Conservation (phyloP, 2,329 filamentous ascomycete genomes). For the Knoxdaviesia capensis region DNA sequence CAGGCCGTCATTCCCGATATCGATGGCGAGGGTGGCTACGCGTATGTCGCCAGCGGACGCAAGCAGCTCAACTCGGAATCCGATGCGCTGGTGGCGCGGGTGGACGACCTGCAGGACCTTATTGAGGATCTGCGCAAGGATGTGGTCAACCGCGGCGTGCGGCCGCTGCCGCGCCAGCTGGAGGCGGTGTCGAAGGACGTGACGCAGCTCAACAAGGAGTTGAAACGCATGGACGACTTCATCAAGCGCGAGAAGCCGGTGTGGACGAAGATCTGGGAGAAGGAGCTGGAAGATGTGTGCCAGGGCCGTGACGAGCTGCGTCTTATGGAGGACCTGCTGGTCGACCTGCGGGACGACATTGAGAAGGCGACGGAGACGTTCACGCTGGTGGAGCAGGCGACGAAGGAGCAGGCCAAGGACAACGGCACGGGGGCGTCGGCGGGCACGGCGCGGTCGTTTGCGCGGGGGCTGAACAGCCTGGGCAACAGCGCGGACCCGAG, state of each 20-base stretch:
- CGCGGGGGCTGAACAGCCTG: constrained; percentile 29
- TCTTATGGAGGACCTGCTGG: constrained; percentile 85
- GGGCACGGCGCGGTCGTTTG: constrained; percentile 33
- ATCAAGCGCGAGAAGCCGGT: constrained; percentile 81
- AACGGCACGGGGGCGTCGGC: constrained; percentile 30
- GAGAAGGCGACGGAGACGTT: constrained; percentile 92
- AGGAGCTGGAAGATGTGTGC: constrained; percentile 87
- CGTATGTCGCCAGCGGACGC: constrained; percentile 71
- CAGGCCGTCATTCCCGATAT: constrained; percentile 52
- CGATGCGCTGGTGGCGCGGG: constrained; percentile 73
- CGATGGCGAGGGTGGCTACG: constrained; percentile 60
- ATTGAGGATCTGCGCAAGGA: constrained; percentile 96
- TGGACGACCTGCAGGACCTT: constrained; percentile 92
- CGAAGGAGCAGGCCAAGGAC: constrained; percentile 89
- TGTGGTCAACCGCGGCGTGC: constrained; percentile 79
- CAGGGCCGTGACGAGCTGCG: constrained; percentile 88
- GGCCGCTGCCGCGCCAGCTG: constrained; percentile 74
- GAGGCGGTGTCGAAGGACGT: constrained; percentile 84
- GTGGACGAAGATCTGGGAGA: constrained; percentile 99
- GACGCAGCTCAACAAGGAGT: constrained; percentile 56
- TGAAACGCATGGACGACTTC: constrained; percentile 88
- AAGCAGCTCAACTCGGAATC: constrained; percentile 75
- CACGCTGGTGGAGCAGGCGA: constrained; percentile 86
- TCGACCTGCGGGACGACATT: constrained; percentile 82
- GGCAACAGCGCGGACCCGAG: constrained; percentile 45